Evolutionary conservation across 192 early-diverging fungal genomes (phyloP).

Genomic region (Linnemannia exigua): DNA sequence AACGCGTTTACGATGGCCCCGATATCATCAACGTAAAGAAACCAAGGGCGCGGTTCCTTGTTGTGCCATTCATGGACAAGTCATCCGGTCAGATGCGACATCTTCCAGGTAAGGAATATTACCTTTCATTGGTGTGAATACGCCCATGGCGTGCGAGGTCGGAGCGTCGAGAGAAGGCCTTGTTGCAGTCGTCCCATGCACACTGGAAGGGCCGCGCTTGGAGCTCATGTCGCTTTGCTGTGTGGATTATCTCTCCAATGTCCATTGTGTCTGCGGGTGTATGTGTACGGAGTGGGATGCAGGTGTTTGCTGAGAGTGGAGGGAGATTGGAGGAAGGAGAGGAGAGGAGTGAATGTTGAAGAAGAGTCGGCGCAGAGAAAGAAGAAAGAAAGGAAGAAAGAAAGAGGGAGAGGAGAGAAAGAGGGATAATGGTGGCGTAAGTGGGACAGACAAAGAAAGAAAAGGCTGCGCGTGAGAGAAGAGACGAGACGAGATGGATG

Average conservation of each 20-base stretch:
- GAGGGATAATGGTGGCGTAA: too few species aligned
- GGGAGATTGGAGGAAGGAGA: background rate
- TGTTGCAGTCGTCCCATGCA: slow-evolving; percentile 71
- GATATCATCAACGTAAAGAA: background rate
- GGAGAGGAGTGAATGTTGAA: background rate
- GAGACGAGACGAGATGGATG: too few species aligned
- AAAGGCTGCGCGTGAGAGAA: background rate
- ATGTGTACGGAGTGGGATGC: background rate
- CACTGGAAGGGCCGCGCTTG: slow-evolving; percentile 68
- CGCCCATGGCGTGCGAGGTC: slow-evolving; percentile 84
- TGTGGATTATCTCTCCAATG: slow-evolving; percentile 68
- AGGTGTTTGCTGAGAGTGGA: background rate
- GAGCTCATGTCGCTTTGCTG: slow-evolving; percentile 50
- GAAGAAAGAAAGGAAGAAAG: background rate
- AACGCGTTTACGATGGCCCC: background rate
- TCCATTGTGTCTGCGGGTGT: slow-evolving; percentile 57
- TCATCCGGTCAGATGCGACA: background rate
- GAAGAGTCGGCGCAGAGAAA: background rate
- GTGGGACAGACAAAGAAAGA: too few species aligned
- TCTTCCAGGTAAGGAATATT: background rate
- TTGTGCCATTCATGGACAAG: too few species aligned
- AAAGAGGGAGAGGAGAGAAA: too few species aligned
- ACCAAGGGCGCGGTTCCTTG: background rate
- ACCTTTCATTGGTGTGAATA: slow-evolving; percentile 86
- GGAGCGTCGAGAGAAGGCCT: slow-evolving; percentile 77